Conservation (phyloP, 805 yeast species). For the Jamesozyma rosinii region DNA sequence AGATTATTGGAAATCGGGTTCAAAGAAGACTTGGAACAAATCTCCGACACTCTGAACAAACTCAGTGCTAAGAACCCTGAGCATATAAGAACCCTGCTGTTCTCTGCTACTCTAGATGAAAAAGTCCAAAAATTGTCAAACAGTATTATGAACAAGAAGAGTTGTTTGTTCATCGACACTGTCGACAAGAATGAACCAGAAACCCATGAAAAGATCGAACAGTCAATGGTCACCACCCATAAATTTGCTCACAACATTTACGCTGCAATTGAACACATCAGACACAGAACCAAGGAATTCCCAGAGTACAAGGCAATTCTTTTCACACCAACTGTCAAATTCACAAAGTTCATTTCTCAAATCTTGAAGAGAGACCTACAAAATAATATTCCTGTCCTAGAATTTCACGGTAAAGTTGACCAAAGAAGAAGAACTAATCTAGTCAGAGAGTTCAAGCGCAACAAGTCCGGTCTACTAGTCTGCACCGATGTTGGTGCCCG, state of each 20-base stretch:
- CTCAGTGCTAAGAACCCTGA: slow-evolving; percentile 26
- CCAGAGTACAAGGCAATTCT: slow-evolving; percentile 65
- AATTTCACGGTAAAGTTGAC: slow-evolving; percentile 65
- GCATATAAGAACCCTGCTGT: slow-evolving; percentile 57
- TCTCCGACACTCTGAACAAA: slow-evolving; percentile 41
- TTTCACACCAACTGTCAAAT: slow-evolving; percentile 69
- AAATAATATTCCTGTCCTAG: slow-evolving; percentile 27
- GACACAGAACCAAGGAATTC: slow-evolving; percentile 31
- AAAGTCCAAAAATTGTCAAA: slow-evolving; percentile 59
- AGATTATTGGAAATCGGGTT: slow-evolving; percentile 76
- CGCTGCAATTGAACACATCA: slow-evolving; percentile 46
- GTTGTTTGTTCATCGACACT: slow-evolving; percentile 60
- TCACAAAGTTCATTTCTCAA: slow-evolving; percentile 49
- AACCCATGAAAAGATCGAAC: slow-evolving; percentile 69
- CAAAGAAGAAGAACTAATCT: slow-evolving; percentile 59
- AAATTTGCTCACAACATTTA: slow-evolving; percentile 49
- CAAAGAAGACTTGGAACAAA: slow-evolving; percentile 50
- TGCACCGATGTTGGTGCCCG: slow-evolving; percentile 93
- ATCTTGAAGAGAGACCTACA: slow-evolving; percentile 31
- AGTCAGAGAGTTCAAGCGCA: slow-evolving; percentile 44
- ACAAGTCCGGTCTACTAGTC: slow-evolving; percentile 49
- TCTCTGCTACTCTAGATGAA: slow-evolving; percentile 79
- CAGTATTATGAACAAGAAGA: slow-evolving; percentile 41
- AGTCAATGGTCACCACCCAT: slow-evolving; percentile 48
- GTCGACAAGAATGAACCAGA: slow-evolving; percentile 66